Conservation (phyloP, 2,329 filamentous ascomycete species). For the Fusarium dlaminii region DNA sequence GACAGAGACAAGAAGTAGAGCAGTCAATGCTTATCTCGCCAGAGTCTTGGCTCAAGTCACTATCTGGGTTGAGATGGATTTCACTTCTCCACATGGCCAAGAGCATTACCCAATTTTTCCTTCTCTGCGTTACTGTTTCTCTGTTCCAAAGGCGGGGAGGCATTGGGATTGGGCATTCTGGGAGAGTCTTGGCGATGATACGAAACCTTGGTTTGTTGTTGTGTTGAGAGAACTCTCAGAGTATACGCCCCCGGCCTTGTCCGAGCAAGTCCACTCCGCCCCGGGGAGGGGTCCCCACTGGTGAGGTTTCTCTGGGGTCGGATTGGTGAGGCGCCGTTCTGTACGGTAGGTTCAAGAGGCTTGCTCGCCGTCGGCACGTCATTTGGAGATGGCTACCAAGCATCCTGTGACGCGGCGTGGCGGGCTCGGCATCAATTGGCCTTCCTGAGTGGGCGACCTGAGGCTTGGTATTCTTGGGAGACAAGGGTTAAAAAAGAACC, state of each 20-base stretch:
- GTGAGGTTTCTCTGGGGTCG: background rate
- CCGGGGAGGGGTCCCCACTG: slow-evolving; percentile 6
- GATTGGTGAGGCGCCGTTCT: slow-evolving; percentile 32
- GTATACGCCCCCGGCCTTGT: slow-evolving; percentile 23
- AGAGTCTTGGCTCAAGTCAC: slow-evolving; percentile 26
- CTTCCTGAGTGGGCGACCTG: slow-evolving; percentile 26
- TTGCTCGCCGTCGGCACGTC: slow-evolving; percentile 33
- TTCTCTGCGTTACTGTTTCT: slow-evolving; percentile 33
- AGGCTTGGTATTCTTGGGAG: slow-evolving; percentile 38
- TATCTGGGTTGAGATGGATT: slow-evolving; percentile 21
- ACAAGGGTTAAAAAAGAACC: slow-evolving; percentile 13
- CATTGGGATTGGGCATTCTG: slow-evolving; percentile 23
- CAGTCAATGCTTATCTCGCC: slow-evolving; percentile 30
- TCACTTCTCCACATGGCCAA: slow-evolving; percentile 38
- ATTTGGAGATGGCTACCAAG: slow-evolving; percentile 20
- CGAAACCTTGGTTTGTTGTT: slow-evolving; percentile 37
- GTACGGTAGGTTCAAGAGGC: slow-evolving; percentile 16
- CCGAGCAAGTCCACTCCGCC: slow-evolving; percentile 9
- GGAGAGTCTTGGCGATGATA: slow-evolving; percentile 34
- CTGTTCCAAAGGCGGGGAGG: slow-evolving; percentile 38
- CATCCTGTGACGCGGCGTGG: slow-evolving; percentile 41
- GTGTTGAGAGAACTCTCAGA: slow-evolving; percentile 7
- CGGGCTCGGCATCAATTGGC: slow-evolving; percentile 38
- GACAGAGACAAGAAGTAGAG: background rate
- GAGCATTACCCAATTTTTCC: slow-evolving; percentile 35